Base-by-base conservation (phyloP, 2,329 filamentous ascomycete species). In the Coleophoma eucalyptorum region DNA sequence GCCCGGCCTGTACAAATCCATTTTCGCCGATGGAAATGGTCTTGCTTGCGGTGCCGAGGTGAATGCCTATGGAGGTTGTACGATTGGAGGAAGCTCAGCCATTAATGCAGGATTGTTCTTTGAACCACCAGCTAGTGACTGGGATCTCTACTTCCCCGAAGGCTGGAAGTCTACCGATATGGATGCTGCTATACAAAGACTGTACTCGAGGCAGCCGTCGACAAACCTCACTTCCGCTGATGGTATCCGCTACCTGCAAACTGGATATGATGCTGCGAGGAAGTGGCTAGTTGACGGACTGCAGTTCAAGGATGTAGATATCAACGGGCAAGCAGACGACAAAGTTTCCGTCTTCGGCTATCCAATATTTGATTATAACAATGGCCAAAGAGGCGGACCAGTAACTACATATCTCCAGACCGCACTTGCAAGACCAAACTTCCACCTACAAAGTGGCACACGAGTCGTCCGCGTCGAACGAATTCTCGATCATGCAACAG, bases 61-160 rank as follows among this genome's bases (percentile, higher is more conserved):
- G 13, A 69, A 69, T 33, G 70, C 69, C 10, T 78, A 70, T 54
- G 69, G 73, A 20, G 78, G 72, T 26, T 81, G 78, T 59, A 73
- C 74, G 0, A 66, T 79, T 13, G 77, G 77, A 5, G 77, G 77
- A 8, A 73, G 70, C 50, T 76, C 72, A 43, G 76, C 77, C 10
- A 76, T 80, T 62, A 80, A 80, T 50, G 77, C 77, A 5, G 76
- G 76, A 8, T 60, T 80, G 1, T 79, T 72, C 60, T 78, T 79
- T 53, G 71, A 79, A 53, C 77, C 77, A 5, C 77, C 77, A 1
- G 71, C 73, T 1, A 74, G 72, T 1, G 77, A 80, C 54, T 80
- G 73, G 68, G 74, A 80, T 56, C 61, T 69, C 7, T 78, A 76
- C 46, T 73, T 74, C 48, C 75, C 75, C 0, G 53, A 62, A 0